Base-by-base conservation (phyloP, 2,329 filamentous ascomycete genomes). In the Diplodia sapinea region DNA sequence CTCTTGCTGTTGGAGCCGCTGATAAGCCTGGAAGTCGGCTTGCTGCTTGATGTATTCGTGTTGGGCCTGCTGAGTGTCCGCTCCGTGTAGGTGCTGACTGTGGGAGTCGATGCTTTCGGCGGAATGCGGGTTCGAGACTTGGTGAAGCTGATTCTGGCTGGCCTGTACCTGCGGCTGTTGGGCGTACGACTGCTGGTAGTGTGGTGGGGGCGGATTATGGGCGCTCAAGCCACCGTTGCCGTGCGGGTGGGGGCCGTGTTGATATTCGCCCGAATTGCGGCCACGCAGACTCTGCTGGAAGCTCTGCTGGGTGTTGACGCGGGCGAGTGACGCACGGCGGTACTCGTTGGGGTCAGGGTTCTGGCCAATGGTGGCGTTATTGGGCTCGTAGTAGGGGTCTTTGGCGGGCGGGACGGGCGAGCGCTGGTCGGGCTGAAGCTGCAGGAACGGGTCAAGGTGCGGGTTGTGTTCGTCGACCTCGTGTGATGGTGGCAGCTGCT, bases 211-310 rank as follows among this genome's bases (percentile, higher is more conserved):
- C 54, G 50, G 67, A 38, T 47, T 36, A 15, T 59, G 43, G 38
- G 31, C 43, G 67, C 40, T 66, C 33, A 64, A 57, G 64, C 63
- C 61, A 63, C 64, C 57, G 52, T 71, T 70, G 63, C 76, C 74
- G 67, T 77, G 76, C 71, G 75, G 73, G 64, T 78, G 76, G 55
- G 77, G 74, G 74, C 77, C 78, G 73, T 78, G 78, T 68, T 78
- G 74, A 78, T 79, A 68, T 75, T 76, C 77, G 75, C 77, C 76
- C 73, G 76, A 75, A 70, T 77, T 75, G n/a, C 62, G 75, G 72
- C 31, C 40, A 51, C 51, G 59, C 64, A 57, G 52, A 5, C 55
- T 59, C 40, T 57, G 38, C 54, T 68, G 68, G 70, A 77, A 77
- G 73, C 76, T 78, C 62, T 75, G 75, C 72, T 78, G 75, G 52